phyloP scores from a whole-genome alignment of 352 stramenopile genomes.

The Phytophthora pistaciae region DNA sequence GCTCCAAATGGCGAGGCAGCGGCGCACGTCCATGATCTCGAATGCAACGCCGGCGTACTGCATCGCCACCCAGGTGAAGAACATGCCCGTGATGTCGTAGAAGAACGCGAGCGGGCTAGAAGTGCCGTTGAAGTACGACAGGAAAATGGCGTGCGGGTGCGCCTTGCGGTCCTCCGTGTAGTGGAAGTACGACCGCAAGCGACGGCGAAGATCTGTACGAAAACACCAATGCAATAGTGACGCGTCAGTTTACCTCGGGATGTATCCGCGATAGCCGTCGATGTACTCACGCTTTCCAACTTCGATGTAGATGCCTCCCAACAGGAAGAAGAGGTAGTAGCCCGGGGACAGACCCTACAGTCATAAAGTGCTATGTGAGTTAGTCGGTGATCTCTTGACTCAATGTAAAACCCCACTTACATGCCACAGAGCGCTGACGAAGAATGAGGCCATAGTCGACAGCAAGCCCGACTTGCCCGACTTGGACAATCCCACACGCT shows the following conservation, averaged over 20 bases:
- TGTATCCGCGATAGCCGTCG: neutral
- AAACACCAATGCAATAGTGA: neutral
- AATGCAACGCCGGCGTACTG: conserved; percentile 89
- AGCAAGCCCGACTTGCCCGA: conserved; percentile 75
- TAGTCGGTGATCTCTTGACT: conserved; percentile 1
- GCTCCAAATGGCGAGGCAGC: conserved; percentile 79
- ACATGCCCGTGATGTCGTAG: conserved; percentile 78
- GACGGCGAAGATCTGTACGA: conserved; percentile 70
- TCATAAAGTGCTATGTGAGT: conserved; percentile 14
- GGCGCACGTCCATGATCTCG: conserved; percentile 82
- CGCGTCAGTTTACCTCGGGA: neutral
- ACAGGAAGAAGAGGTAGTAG: conserved; percentile 91
- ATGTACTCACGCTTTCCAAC: conserved; percentile 76
- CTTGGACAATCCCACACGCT: conserved; percentile 84
- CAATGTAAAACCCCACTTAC: conserved; percentile 38
- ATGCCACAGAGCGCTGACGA: conserved; percentile 89
- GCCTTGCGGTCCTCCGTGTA: conserved; percentile 87
- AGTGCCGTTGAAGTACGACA: conserved; percentile 81
- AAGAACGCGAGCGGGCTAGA: conserved; percentile 80
- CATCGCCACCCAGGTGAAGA: conserved; percentile 87
- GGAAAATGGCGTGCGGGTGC: conserved; percentile 82
- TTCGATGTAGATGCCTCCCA: conserved; percentile 88
- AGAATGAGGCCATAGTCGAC: conserved; percentile 84
- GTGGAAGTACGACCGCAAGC: conserved; percentile 81
- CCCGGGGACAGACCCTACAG: conserved; percentile 81